Conservation (phyloP, 2,329 filamentous ascomycete genomes). For the Trichoderma breve region DNA sequence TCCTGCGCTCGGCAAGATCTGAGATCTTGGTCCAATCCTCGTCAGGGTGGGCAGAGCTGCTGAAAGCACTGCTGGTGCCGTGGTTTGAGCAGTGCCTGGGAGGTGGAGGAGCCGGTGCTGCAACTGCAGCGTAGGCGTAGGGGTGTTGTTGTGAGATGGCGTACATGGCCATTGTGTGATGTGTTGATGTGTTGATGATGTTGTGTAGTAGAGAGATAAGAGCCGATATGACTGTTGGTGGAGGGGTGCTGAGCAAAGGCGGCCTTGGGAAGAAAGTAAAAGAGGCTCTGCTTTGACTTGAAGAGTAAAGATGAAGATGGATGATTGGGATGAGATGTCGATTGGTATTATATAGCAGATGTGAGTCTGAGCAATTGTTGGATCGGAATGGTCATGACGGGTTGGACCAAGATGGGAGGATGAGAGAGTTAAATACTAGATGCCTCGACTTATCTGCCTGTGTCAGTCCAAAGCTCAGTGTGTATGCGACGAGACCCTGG, state of each 20-base stretch:
- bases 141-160: conserved; percentile 36
- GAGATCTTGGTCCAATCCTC: conserved; percentile 99
- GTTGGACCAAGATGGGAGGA: conserved; percentile 19
- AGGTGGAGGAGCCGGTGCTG: conserved; percentile 28
- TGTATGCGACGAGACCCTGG: conserved; percentile 18
- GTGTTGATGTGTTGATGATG: conserved; percentile 4
- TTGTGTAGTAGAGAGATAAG: conserved; percentile 11
- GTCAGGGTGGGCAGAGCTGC: conserved; percentile 88
- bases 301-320: neutral
- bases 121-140: conserved; percentile 33
- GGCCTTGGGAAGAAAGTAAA: neutral
- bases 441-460: conserved; percentile 18
- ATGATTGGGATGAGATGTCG: conserved; percentile 14
- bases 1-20: conserved; percentile 86
- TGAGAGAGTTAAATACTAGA: conserved; percentile 20
- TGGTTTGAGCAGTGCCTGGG: conserved; percentile 69
- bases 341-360: conserved; percentile 15
- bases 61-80: conserved; percentile 91
- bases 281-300: neutral
- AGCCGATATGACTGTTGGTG: conserved; percentile 1
- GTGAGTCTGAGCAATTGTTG: conserved; percentile 14
- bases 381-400: conserved; percentile 13
- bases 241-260: conserved; percentile 13
- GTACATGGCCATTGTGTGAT: conserved; percentile 36
- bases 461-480: conserved; percentile 14